A percentile compares a stretch with the other conserved stretches of the same genome.
Conservation (phyloP, 208 protist genomes). For the Crithidia sp. region DNA sequence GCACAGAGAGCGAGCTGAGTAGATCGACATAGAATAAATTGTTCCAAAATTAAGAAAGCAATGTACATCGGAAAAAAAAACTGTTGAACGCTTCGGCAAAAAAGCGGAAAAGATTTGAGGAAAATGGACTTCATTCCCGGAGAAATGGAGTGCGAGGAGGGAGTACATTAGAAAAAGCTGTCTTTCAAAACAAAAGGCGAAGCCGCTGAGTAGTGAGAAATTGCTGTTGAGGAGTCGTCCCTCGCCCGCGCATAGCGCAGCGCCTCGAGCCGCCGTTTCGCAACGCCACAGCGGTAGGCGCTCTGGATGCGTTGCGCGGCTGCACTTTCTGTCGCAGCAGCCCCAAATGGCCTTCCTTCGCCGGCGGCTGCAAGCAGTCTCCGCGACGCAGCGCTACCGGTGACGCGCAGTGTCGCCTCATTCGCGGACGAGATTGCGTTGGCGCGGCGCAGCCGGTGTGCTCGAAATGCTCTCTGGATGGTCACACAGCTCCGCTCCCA, state of each 20-base stretch:
- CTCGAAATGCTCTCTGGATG: constrained; percentile 72
- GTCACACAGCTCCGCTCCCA: constrained; percentile 48
- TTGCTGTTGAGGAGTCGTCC: neutral
- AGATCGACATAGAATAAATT: no score
- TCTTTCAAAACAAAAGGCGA: constrained; percentile 29
- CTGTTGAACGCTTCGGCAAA: neutral
- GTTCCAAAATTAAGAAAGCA: neutral
- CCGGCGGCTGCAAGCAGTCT: neutral
- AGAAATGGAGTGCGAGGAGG: no score
- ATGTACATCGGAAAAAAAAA: neutral
- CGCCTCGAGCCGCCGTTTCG: constrained; percentile 25
- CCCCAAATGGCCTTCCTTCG: neutral
- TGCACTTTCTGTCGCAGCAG: neutral
- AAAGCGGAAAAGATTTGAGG: constrained; percentile 18
- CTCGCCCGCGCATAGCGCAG: constrained; percentile 21
- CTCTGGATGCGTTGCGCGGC: constrained; percentile 31
- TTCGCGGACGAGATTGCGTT: neutral
- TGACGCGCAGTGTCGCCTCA: no score
- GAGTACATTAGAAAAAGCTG: constrained; percentile 19
- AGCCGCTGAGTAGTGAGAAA: neutral
- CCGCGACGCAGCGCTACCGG: neutral
- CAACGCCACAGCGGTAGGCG: constrained; percentile 27
- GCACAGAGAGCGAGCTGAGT: no score
- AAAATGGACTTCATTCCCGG: neutral
- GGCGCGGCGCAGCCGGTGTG: constrained; percentile 33